Evolutionary conservation across 169 alveolate genomes (phyloP).

Genomic region (Ichthyophthirius multifiliis): DNA sequence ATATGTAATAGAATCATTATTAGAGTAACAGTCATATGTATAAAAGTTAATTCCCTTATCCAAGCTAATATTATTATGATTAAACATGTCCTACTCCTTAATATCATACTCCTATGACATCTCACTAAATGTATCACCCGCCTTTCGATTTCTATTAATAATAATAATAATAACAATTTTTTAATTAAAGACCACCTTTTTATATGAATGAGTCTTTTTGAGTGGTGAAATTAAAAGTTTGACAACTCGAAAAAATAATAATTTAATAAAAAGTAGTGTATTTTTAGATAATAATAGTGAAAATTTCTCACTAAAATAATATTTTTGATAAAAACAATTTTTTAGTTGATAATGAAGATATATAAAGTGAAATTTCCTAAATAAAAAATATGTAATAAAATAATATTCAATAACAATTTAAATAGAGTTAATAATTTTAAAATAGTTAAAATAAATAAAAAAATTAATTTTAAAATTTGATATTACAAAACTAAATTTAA

Average conservation of each 20-base stretch:
- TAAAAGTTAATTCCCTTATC: background rate
- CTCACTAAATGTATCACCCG: background rate
- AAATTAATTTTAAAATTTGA: too few species aligned
- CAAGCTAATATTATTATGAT: background rate
- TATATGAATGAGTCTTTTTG: background rate
- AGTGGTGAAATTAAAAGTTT: background rate
- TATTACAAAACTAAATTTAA: too few species aligned
- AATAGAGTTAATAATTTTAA: too few species aligned
- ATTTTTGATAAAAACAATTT: background rate
- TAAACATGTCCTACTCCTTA: background rate
- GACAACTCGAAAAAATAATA: background rate
- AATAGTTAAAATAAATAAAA: too few species aligned
- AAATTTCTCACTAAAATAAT: background rate
- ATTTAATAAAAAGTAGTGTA: background rate
- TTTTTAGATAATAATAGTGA: background rate
- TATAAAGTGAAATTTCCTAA: conserved; percentile 6
- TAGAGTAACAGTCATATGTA: background rate
- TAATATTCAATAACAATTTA: too few species aligned
- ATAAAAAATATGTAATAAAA: background rate
- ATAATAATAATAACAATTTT: background rate
- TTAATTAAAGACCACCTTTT: background rate
- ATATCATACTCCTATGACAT: background rate
- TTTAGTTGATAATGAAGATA: too few species aligned
- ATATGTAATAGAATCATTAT: too few species aligned
- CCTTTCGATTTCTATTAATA: background rate